These are phyloP conservation scores for Medicago truncatula DNA, from an alignment of 306 rosid species.

Conservation along the genomic window DNA sequence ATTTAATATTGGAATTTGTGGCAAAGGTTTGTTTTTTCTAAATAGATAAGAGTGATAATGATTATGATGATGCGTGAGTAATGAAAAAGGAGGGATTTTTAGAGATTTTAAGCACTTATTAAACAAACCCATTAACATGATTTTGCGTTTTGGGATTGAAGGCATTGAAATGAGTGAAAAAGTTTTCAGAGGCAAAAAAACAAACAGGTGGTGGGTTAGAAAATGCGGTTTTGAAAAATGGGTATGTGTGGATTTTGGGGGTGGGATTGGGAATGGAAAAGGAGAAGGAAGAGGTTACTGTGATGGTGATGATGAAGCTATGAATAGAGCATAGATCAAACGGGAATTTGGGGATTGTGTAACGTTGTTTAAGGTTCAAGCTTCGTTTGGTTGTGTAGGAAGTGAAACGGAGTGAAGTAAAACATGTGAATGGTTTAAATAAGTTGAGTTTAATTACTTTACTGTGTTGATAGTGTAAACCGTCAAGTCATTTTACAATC, in stretches of 20 bases:
- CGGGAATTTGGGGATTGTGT: background rate
- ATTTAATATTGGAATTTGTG: slow-evolving; percentile 9
- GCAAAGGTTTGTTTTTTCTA: slow-evolving; percentile 33
- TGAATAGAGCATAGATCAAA: background rate
- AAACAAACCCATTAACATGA: slow-evolving; percentile 38
- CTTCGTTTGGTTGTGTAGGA: background rate
- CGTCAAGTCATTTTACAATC: too few species aligned
- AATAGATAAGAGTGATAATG: slow-evolving; percentile 16
- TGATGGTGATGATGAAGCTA: background rate
- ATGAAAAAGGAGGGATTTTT: slow-evolving; percentile 35
- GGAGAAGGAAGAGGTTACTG: background rate
- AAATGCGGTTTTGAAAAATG: slow-evolving; percentile 33
- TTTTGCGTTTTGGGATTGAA: slow-evolving; percentile 28
- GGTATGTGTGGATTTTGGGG: slow-evolving; percentile 15
- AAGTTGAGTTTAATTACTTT: too few species aligned
- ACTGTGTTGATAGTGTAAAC: too few species aligned
- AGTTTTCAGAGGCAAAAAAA: background rate
- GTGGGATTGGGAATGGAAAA: background rate
- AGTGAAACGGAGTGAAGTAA: too few species aligned
- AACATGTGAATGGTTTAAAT: too few species aligned
- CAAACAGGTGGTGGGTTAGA: slow-evolving; percentile 4
- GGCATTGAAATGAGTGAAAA: slow-evolving; percentile 9
- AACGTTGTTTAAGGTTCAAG: background rate
- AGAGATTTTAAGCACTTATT: slow-evolving; percentile 35
- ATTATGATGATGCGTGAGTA: slow-evolving; percentile 18